Percentiles rank a stretch among this genome's conserved stretches.
phyloP scores from a whole-genome alignment of 306 rosid genomes.

The Acacia confusa region DNA sequence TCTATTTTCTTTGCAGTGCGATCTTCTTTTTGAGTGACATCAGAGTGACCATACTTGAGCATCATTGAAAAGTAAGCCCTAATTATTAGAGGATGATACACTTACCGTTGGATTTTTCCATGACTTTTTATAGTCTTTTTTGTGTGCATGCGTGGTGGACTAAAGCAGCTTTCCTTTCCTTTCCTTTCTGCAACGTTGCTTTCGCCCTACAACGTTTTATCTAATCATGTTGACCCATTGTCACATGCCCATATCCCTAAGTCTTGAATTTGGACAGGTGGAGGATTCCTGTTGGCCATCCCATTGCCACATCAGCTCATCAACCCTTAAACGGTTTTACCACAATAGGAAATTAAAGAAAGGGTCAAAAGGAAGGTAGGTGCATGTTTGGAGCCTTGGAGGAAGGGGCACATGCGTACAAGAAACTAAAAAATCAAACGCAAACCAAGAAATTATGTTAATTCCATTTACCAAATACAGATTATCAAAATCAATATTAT shows the following conservation, averaged over 20 bases:
- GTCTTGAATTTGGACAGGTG: background rate
- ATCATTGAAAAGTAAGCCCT: constrained; percentile 25
- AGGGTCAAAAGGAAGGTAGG: background rate
- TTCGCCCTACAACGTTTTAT: constrained; percentile 1
- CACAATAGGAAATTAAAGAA: background rate
- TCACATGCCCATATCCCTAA: background rate
- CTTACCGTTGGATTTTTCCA: background rate
- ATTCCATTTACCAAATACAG: background rate
- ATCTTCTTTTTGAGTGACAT: constrained; percentile 32
- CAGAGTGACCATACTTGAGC: constrained; percentile 11
- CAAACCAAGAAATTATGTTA: background rate
- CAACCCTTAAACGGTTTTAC: background rate
- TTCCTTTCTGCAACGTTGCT: background rate
- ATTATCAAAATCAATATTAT: background rate
- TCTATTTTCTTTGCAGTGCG: background rate
- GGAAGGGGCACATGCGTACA: background rate
- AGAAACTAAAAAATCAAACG: background rate
- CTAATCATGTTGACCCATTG: constrained; percentile 21
- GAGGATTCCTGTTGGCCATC: background rate
- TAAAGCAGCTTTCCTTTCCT: background rate
- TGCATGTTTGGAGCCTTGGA: background rate
- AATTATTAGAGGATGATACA: constrained; percentile 28
- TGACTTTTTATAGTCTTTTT: background rate
- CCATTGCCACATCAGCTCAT: background rate
- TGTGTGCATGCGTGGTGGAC: background rate